Evolutionary conservation across 306 rosid genomes (phyloP), one percentile per base, ranked within the genome.

Genomic region (Dryas octopetala): DNA sequence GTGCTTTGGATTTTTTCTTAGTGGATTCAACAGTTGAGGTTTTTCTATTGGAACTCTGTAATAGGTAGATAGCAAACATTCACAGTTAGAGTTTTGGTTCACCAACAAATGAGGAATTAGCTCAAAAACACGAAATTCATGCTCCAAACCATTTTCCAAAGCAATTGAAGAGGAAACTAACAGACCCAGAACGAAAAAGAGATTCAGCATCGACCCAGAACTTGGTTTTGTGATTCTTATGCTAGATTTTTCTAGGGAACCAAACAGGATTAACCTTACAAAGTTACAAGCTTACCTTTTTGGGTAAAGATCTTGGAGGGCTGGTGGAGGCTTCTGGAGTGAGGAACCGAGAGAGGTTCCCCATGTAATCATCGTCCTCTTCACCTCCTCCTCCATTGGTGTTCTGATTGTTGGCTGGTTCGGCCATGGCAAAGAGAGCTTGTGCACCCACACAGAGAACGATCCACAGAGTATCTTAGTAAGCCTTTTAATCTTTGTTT

Each of bases 321-420:
- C 45, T 9, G 10, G 75, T 9, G 8, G 75, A 4, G 48, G 77
- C 58, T 26, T 88, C 86, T 12, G 83, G 70, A 73, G 95, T 90
- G 70, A 94, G 82, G 64, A 91, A 90, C 19, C 26, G 83, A 63
- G 96, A 90, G 78, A 91, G 91, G 77, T 89, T 90, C 4, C 86
- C 97, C 98, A 94, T 90, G 82, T 94, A 94, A 71, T 93, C 97
- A 17, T 87, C 88, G 32, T 89, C 83, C 57, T 78, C 90, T 43
- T 63, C 85, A 50, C 82, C 82, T 68, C 52, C 44, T 49, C 76
- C 74, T 32, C 38, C 38, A 32, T 32, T 32, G 38, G 38, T 1
- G 38, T 32, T 32, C 38, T 1, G 38, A 32, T 32, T 32, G 38
- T 32, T 32, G 38, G 38, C 38, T 58, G 86, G 79, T 79, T 83